phyloP scores from a whole-genome alignment of 768 basidiomycete genomes.

The Collybia sordida region DNA sequence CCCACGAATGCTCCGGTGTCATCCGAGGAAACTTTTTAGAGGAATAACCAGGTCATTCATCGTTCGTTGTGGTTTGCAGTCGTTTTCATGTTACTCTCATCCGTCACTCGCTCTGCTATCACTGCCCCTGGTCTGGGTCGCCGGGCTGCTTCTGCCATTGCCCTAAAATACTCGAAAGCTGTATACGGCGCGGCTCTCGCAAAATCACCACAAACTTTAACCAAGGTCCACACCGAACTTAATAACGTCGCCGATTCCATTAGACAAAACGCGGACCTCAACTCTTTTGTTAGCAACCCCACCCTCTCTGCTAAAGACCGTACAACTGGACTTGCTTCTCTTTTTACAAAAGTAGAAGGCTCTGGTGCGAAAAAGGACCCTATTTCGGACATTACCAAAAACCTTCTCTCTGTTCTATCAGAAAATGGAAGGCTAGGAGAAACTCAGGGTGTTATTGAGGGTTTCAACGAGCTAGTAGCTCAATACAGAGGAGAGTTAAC shows the following conservation, averaged over 20 bases:
- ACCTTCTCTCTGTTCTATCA: constrained; percentile 85
- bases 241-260: constrained; percentile 67
- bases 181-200: constrained; percentile 78
- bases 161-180: constrained; percentile 83
- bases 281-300: constrained; percentile 82
- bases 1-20: too few species aligned
- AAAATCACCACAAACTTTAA: constrained; percentile 81
- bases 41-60: too few species aligned
- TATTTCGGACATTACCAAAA: constrained; percentile 87
- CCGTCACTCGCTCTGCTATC: constrained; percentile 50
- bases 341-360: constrained; percentile 70
- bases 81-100: constrained; percentile 52
- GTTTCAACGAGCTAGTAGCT: constrained; percentile 86
- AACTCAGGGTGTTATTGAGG: constrained; percentile 83
- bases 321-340: constrained; percentile 56
- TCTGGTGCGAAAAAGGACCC: constrained; percentile 65
- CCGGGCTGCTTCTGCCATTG: constrained; percentile 75
- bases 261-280: constrained; percentile 61
- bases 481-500: constrained; percentile 92
- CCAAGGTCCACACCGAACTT: constrained; percentile 85
- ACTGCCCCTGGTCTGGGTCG: constrained; percentile 53
- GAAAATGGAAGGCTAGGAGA: constrained; percentile 92
- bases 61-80: not conserved
- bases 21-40: too few species aligned
- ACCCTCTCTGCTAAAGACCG: constrained; percentile 85